Conservation (phyloP, 2,329 filamentous ascomycete genomes). For the Ascochyta viciae-villosae region DNA sequence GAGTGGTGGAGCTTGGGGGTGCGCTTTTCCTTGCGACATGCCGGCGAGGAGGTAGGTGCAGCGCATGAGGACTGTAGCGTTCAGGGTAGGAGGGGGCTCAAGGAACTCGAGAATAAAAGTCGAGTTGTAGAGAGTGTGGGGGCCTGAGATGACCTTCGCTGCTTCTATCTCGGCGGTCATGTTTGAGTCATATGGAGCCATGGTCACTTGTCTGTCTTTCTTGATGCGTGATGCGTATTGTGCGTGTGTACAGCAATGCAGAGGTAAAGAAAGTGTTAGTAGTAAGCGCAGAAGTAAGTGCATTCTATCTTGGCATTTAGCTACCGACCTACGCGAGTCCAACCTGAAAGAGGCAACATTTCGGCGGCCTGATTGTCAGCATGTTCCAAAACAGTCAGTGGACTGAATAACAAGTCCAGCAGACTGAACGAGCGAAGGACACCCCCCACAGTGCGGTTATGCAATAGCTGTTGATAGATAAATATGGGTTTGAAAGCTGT, state of each 20-base stretch:
- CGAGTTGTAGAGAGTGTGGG: slow-evolving; percentile 12
- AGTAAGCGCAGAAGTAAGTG: neutral
- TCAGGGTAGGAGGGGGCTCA: slow-evolving; percentile 14
- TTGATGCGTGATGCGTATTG: neutral
- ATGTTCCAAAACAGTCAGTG: neutral
- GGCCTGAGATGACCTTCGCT: slow-evolving; percentile 18
- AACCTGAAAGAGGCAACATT: neutral
- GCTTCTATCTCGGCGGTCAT: slow-evolving; percentile 4
- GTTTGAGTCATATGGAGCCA: neutral
- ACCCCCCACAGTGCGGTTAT: no score
- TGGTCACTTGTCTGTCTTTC: neutral
- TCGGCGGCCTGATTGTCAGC: neutral
- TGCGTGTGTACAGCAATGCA: neutral
- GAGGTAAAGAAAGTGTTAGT: neutral
- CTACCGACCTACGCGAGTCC: neutral
- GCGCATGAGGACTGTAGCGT: slow-evolving; percentile 26
- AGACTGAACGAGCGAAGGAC: neutral
- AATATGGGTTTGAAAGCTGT: slow-evolving; percentile 6
- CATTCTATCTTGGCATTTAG: neutral
- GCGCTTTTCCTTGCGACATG: slow-evolving; percentile 12
- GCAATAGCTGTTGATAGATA: neutral
- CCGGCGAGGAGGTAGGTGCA: slow-evolving; percentile 16
- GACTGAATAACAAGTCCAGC: neutral
- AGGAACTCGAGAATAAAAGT: slow-evolving; percentile 24
- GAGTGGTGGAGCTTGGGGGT: slow-evolving; percentile 24